These are phyloP conservation scores for Polyplosphaeria fusca DNA, from an alignment of 495 filamentous ascomycete species.

Conservation along the genomic window DNA sequence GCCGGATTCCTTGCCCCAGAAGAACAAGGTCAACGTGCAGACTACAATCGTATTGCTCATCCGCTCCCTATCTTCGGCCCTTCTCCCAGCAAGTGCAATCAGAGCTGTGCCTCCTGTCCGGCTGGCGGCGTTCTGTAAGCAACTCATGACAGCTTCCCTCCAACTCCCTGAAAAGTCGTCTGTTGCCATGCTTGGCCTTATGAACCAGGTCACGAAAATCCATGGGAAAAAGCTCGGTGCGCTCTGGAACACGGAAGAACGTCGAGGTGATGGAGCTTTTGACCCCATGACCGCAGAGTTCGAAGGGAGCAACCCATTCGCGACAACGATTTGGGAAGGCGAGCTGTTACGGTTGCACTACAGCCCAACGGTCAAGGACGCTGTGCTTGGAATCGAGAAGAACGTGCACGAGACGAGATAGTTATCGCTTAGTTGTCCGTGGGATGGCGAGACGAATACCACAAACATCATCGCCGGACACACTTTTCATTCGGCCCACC, in stretches of 20 bases:
- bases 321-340: slow-evolving; percentile 88
- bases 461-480: no score
- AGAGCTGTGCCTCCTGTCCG: slow-evolving; percentile 67
- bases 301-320: slow-evolving; percentile 83
- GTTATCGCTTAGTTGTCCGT: no score
- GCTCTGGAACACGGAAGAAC: slow-evolving; percentile 85
- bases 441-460: no score
- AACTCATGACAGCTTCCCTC: slow-evolving; percentile 73
- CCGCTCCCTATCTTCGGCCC: slow-evolving; percentile 72
- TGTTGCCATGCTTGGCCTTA: slow-evolving; percentile 68
- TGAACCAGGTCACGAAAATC: slow-evolving; percentile 69
- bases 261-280: slow-evolving; percentile 74
- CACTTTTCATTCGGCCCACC: no score
- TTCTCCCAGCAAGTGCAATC: slow-evolving; percentile 61
- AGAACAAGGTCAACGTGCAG: slow-evolving; percentile 81
- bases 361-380: slow-evolving; percentile 77
- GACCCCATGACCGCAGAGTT: slow-evolving; percentile 58
- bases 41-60: slow-evolving; percentile 89
- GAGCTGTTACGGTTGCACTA: slow-evolving; percentile 83
- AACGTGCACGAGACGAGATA: slow-evolving; percentile 27
- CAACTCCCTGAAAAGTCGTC: slow-evolving; percentile 87
- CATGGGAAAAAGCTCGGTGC: slow-evolving; percentile 66
- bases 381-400: slow-evolving; percentile 49
- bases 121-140: slow-evolving; percentile 90
- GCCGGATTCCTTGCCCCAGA: slow-evolving; percentile 33